Base-by-base conservation (phyloP, 768 basidiomycete genomes). In the Mycena galopus region DNA sequence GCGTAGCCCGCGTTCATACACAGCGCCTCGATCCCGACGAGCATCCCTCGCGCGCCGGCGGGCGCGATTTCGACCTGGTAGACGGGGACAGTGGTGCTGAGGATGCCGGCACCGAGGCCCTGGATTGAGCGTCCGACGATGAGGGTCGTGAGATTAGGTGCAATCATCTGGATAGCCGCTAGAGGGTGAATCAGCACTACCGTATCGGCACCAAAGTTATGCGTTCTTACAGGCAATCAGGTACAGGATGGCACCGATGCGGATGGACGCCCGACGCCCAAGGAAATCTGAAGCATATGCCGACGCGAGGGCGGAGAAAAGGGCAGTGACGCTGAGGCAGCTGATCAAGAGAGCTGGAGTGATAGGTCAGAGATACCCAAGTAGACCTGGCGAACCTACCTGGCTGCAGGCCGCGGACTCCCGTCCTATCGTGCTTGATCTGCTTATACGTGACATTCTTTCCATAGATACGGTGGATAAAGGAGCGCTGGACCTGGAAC, bases 1-100 rank as follows among this genome's bases (percentile, higher is more conserved):
- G 85, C 87, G 77, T 86, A 90, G 60, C 86, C 90, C 63, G 79
- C 63, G 77, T 88, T 89, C 16, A 89, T 80, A 65, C 84, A 89
- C 63, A 89, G 77, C 73, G 89, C 88, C 69, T 88, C 88, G 78
- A 90, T 86, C 12, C 86, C 83, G 69, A 88, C 86, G 75, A 90
- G 86, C 57, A 86, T 83, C 29, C 89, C 89, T 35, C 88, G 87
- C 25, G 86, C 83, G 61, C 83, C 80, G 14, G 84, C 84, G 0
- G 86, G 85, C 2, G 85, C 86, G 58, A 87, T 87, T 77, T 88
- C 86, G 75, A 85, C 85, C 74, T 87, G 88, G 77, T 84, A 82
- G 64, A 87, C 77, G 0, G 87, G 86, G 30, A 88, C 88, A 12
- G 85, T 87, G 80, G 86, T 84, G 65, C 86, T 87, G 47, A 88